Percentiles rank a stretch among this genome's conserved stretches.
Evolutionary conservation across 345 rosid genomes (phyloP).

Genomic region (Reutealis trisperma): DNA sequence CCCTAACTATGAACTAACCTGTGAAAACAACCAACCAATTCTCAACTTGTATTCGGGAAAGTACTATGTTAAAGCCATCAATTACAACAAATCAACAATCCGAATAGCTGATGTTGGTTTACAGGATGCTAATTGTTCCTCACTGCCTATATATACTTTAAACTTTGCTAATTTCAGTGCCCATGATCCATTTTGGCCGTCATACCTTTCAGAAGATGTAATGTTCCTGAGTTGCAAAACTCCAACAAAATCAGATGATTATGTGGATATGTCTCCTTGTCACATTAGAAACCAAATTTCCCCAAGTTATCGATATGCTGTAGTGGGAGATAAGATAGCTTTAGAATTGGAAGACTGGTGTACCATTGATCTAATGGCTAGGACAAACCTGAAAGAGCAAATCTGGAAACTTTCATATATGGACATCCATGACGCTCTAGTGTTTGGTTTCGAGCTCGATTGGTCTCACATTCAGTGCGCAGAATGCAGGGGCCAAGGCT

Average conservation of each 20-base stretch:
- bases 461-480: background rate
- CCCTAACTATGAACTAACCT: background rate
- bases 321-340: background rate
- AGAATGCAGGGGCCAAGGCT: constrained; percentile 9
- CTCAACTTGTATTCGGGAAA: constrained; percentile 11
- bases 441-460: background rate
- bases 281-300: background rate
- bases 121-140: constrained; percentile 14
- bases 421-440: background rate
- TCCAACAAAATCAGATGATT: background rate
- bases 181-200: background rate
- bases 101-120: constrained; percentile 12
- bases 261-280: background rate
- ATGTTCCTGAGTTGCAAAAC: constrained; percentile 2
- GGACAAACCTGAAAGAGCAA: no score
- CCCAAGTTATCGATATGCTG: background rate
- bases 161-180: background rate
- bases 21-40: constrained; percentile 7
- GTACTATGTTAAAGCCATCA: constrained; percentile 11
- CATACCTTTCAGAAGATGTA: background rate
- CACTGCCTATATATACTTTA: background rate
- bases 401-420: no score
- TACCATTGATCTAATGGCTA: constrained; percentile 2
- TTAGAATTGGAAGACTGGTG: background rate
- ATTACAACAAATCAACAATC: constrained; percentile 11